Percentiles rank a stretch among this genome's conserved stretches.
These are phyloP conservation scores for Phytopythium aichiense DNA, from an alignment of 352 stramenopile species.

Conservation along the genomic window DNA sequence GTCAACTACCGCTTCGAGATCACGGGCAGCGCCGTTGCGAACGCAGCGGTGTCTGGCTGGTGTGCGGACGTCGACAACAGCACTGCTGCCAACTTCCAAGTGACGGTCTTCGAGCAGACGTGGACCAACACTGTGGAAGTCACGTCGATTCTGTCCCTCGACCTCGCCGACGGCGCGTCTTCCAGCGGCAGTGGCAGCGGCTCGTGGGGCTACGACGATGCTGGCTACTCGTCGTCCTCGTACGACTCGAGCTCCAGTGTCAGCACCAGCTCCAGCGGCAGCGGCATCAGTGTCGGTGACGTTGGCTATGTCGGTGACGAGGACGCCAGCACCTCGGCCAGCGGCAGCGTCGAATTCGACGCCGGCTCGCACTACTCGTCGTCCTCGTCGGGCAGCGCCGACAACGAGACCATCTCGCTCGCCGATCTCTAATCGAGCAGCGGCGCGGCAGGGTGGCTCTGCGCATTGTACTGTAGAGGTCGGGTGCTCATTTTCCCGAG, in stretches of 20 bases:
- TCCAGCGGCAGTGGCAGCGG: constrained; percentile 3
- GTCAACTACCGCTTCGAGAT: constrained; percentile 21
- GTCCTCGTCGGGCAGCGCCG: background rate
- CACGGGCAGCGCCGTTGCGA: constrained; percentile 4
- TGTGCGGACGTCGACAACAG: constrained; percentile 19
- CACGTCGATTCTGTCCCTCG: constrained; percentile 27
- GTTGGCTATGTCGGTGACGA: constrained; percentile 13
- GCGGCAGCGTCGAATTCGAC: constrained; percentile 3
- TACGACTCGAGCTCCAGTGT: constrained; percentile 2
- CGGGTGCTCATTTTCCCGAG: background rate
- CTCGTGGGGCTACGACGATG: background rate
- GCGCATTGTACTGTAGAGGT: background rate
- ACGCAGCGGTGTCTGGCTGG: background rate
- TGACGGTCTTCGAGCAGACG: constrained; percentile 54
- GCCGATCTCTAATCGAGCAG: background rate
- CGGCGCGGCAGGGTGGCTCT: too few relatives aligned
- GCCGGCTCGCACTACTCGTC: constrained; percentile 5
- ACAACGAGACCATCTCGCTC: constrained; percentile 3
- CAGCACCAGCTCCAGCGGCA: background rate
- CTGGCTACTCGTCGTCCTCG: constrained; percentile 2
- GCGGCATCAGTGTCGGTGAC: background rate
- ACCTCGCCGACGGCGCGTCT: background rate
- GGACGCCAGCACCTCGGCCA: background rate
- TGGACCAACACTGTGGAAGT: constrained; percentile 59
- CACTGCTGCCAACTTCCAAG: constrained; percentile 24